Percentiles rank a stretch among this genome's conserved stretches.
phyloP scores from a whole-genome alignment of 148 eudicot species.

The Nepenthes gracilis region DNA sequence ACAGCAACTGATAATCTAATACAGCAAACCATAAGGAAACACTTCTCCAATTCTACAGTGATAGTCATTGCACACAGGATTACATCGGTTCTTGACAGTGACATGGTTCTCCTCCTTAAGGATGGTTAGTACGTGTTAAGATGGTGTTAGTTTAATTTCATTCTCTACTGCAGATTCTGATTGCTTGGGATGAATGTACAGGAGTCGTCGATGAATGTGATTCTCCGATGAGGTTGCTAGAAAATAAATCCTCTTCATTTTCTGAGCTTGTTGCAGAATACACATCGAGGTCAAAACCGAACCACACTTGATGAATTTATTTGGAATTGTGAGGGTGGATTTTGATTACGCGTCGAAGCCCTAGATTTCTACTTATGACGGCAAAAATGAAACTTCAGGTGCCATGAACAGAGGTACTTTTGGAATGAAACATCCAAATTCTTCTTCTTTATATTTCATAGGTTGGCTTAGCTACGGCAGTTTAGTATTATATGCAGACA shows the following conservation, averaged over 20 bases:
- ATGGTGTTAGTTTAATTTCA: neutral
- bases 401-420: no score
- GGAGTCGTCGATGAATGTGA: conserved; percentile 46
- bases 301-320: neutral
- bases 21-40: conserved; percentile 26
- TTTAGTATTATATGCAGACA: no score
- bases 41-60: conserved; percentile 28
- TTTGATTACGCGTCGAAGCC: no score
- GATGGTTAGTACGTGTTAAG: conserved; percentile 1
- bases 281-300: conserved; percentile 19
- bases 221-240: conserved; percentile 49
- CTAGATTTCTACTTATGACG: no score
- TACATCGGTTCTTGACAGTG: conserved; percentile 54
- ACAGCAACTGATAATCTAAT: conserved; percentile 37
- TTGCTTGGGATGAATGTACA: neutral
- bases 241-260: conserved; percentile 24
- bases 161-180: neutral
- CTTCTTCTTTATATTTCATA: no score
- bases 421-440: no score
- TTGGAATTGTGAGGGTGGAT: no score
- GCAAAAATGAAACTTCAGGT: no score
- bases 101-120: conserved; percentile 52
- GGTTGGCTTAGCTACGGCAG: no score
- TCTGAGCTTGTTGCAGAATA: conserved; percentile 29
- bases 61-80: conserved; percentile 33